phyloP scores from a whole-genome alignment of 2,329 filamentous ascomycete genomes.

The Peltaster fructicola region DNA sequence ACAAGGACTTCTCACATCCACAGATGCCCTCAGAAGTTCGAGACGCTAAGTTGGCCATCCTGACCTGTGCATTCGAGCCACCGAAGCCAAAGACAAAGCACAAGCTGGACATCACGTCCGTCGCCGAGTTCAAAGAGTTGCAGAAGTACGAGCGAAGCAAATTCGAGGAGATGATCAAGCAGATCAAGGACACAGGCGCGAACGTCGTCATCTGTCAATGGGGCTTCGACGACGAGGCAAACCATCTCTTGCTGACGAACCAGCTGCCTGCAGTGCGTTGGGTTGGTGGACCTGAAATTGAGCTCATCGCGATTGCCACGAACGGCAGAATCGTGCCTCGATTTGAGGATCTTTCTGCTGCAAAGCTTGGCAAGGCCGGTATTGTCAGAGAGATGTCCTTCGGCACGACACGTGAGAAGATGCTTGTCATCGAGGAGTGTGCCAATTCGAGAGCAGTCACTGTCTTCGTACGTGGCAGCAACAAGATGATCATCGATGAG shows the following conservation, averaged over 20 bases:
- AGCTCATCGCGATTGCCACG: constrained; percentile 94
- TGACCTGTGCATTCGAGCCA: constrained; percentile 95
- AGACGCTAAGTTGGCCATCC: constrained; percentile 91
- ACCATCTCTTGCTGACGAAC: constrained; percentile 92
- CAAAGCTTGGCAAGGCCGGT: constrained; percentile 82
- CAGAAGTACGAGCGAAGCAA: constrained; percentile 92
- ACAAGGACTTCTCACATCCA: constrained; percentile 99
- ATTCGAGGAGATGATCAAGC: constrained; percentile 95
- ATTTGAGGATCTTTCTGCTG: constrained; percentile 81
- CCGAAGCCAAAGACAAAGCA: constrained; percentile 99
- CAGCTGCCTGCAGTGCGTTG: constrained; percentile 87
- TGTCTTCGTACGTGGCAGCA: constrained; percentile 88
- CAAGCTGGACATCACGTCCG: constrained; percentile 90
- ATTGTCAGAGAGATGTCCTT: constrained; percentile 90
- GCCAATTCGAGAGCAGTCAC: constrained; percentile 95
- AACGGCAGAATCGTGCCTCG: constrained; percentile 94
- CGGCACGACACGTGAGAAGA: constrained; percentile 95
- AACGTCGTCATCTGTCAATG: constrained; percentile 98
- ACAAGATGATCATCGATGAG: constrained; percentile 99
- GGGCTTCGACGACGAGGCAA: constrained; percentile 98
- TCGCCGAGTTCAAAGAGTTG: constrained; percentile 96
- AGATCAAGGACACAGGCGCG: constrained; percentile 92
- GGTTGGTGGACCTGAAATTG: constrained; percentile 96
- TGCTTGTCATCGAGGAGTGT: constrained; percentile 98
- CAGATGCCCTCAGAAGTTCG: constrained; percentile 94